phyloP scores from a whole-genome alignment of 495 filamentous ascomycete species.

The Aspergillus incahuasiensis region DNA sequence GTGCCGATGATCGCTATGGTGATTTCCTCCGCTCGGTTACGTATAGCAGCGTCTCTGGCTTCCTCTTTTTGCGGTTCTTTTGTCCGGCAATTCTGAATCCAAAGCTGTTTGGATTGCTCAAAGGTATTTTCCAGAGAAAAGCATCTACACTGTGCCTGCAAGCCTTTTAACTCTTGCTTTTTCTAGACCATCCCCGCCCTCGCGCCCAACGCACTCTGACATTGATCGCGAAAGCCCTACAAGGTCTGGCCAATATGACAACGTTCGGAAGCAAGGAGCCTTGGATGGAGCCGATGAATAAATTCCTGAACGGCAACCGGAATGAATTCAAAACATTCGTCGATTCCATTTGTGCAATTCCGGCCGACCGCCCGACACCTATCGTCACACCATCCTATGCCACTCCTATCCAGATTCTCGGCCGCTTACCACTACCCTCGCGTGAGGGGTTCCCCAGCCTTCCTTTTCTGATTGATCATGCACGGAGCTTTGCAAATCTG shows the following conservation, averaged over 20 bases:
- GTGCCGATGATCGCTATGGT: conserved; percentile 96
- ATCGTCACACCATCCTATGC: conserved; percentile 81
- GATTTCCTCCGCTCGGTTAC: conserved; percentile 87
- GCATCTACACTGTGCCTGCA: background rate
- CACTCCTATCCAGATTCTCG: conserved; percentile 87
- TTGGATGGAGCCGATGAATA: conserved; percentile 99
- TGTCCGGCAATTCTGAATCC: conserved; percentile 95
- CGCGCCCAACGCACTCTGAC: conserved; percentile 88
- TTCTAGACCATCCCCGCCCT: conserved; percentile 73
- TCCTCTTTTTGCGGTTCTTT: conserved; percentile 93
- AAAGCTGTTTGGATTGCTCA: conserved; percentile 88
- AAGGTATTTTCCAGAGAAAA: conserved; percentile 54
- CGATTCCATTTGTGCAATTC: conserved; percentile 78
- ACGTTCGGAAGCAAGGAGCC: conserved; percentile 92
- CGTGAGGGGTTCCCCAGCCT: conserved; percentile 93
- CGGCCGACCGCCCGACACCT: conserved; percentile 59
- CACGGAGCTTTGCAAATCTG: conserved; percentile 81
- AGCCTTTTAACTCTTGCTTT: conserved; percentile 7
- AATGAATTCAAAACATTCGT: conserved; percentile 79
- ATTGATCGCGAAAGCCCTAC: conserved; percentile 91
- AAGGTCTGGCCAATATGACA: conserved; percentile 89
- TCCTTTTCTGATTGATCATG: conserved; percentile 89
- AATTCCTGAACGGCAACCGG: conserved; percentile 47
- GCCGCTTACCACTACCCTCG: conserved; percentile 72
- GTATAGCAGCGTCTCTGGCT: conserved; percentile 95